Evolutionary conservation across 2,329 filamentous ascomycete species (phyloP), one percentile per base, ranked within the genome.

Genomic region (Ascochyta clinopodiicola): DNA sequence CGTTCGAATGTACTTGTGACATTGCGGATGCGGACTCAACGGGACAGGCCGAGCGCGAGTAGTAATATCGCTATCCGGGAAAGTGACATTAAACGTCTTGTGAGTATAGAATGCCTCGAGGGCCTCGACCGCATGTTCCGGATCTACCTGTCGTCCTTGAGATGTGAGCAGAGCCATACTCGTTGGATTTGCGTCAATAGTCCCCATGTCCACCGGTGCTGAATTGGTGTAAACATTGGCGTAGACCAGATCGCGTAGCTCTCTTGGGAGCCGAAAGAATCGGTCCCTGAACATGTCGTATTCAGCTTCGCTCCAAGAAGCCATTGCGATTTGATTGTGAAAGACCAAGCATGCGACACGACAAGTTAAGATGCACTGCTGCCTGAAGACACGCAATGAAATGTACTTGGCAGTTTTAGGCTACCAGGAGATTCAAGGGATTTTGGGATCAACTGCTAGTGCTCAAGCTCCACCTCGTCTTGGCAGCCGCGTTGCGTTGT

Each of bases 221-320:
- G 47, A 25, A 22, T 51, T 27, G 9, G 15, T 15, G 31, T 57
- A 44, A 7, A 63, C 12, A 21, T 61, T 32, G 13, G 48, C 44
- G 38, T 64, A 68, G 24, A 68, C 54, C 17, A 60, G 10, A 42
- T 68, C 63, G 12, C 65, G 60, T 10, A 68, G 38, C 40, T 68
- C 63, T 10, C 62, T 52, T 1, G 65, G 65, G 2, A 68, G 57
- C 22, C 31, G 21, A 61, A 37, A 21, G 66, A 48, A 19, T 27
- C 25, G 43, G 19, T 24, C 21, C 1, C 32, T 6, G 8, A 45
- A 32, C 2, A 15, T 17, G 9, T 25, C 13, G 10, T 2, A 29
- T 22, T 37, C 24, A 19, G 22, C 5, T 32, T 31, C 17, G n/a
- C 24, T 36, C 25, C 45, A 13, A 46, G 22, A 12, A 29, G 35